Conservation (phyloP, 192 early-diverging fungal species). For the Umbelopsis isabellina region DNA sequence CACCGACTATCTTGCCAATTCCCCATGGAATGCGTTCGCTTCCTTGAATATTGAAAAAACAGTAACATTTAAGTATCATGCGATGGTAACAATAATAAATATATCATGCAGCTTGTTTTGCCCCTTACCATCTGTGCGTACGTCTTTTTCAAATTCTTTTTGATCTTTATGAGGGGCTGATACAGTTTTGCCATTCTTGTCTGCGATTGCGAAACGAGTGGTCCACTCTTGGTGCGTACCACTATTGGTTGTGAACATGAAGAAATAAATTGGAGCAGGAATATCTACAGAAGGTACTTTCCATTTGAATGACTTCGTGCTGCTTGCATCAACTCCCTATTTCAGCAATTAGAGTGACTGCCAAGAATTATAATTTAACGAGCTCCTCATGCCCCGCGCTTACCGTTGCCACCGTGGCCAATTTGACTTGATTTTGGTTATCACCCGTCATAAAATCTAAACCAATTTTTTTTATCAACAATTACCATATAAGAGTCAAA, state of each 20-base stretch:
- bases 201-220: conserved; percentile 41
- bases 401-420: conserved; percentile 37
- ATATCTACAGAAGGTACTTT: conserved; percentile 34
- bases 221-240: conserved; percentile 38
- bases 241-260: conserved; percentile 42
- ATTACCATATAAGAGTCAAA: too few relatives aligned
- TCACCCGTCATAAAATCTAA: conserved; percentile 51
- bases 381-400: not conserved
- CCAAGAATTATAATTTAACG: not conserved
- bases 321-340: conserved; percentile 30
- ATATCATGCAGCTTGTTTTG: not conserved
- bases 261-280: conserved; percentile 41
- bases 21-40: conserved; percentile 12
- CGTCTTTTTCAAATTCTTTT: conserved; percentile 1
- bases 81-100: not conserved
- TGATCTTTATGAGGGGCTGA: conserved; percentile 19
- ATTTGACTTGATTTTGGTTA: conserved; percentile 28
- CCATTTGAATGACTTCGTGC: conserved; percentile 11
- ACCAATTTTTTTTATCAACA: not conserved
- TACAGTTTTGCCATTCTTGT: not conserved
- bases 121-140: conserved; percentile 30
- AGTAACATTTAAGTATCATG: not conserved
- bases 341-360: conserved; percentile 4
- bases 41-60: not conserved
- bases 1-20: conserved; percentile 11